phyloP scores from a whole-genome alignment of 495 filamentous ascomycete species.

The Neurospora terricola region DNA sequence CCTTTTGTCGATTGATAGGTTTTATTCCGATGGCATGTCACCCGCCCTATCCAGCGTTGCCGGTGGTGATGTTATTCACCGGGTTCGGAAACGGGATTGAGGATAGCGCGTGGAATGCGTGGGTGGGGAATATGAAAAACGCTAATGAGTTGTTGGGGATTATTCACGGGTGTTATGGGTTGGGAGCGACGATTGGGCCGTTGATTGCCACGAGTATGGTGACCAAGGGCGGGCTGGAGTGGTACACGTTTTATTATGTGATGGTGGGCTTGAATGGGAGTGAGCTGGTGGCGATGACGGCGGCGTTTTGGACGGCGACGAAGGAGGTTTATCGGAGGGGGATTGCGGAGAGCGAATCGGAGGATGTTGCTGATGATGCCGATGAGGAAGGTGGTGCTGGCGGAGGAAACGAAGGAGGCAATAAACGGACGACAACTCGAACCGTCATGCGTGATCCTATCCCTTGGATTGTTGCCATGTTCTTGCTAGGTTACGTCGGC shows the following conservation, averaged over 20 bases:
- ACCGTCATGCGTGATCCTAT: conserved; percentile 29
- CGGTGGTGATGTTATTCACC: conserved; percentile 56
- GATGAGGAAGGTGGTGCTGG: conserved; percentile 18
- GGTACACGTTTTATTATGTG: conserved; percentile 60
- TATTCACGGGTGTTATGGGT: conserved; percentile 65
- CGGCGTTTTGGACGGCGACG: conserved; percentile 61
- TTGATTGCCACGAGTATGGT: conserved; percentile 69
- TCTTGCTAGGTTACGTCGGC: conserved; percentile 73
- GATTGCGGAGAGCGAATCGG: not conserved
- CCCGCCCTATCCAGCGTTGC: conserved; percentile 68
- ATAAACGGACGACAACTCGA: conserved; percentile 25
- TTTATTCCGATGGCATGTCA: conserved; percentile 59
- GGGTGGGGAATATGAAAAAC: conserved; percentile 64
- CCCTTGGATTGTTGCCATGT: conserved; percentile 68
- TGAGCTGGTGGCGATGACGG: conserved; percentile 44
- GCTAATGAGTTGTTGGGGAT: conserved; percentile 62
- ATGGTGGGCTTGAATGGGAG: conserved; percentile 52
- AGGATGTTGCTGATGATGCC: not conserved
- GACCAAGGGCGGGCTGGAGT: conserved; percentile 43
- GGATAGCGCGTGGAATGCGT: conserved; percentile 72
- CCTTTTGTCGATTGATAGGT: conserved; percentile 53
- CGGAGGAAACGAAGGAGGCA: conserved; percentile 5
- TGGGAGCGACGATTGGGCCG: conserved; percentile 66
- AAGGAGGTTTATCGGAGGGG: conserved; percentile 48
- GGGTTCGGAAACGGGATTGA: conserved; percentile 66